These are phyloP conservation scores for Panaeolus cyanescens DNA, from an alignment of 768 basidiomycete genomes.

Conservation along the genomic window DNA sequence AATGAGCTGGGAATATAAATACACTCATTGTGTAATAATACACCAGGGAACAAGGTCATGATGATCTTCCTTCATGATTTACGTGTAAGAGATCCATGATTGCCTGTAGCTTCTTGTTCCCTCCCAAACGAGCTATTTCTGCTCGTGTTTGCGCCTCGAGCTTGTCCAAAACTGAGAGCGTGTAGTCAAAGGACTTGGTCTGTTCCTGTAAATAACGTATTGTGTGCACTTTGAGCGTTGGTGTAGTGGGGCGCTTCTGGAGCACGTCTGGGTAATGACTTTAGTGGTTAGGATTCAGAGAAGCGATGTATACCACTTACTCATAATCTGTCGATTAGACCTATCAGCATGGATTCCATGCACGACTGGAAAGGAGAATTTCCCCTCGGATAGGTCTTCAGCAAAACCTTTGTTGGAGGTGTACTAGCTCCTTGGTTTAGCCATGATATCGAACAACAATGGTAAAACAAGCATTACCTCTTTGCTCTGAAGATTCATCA, in stretches of 20 bases:
- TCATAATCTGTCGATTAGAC: conserved; percentile 79
- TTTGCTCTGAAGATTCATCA: conserved; percentile 90
- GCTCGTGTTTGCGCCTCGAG: conserved; percentile 67
- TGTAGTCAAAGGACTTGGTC: conserved; percentile 90
- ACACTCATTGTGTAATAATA: too few species aligned
- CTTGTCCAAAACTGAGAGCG: conserved; percentile 62
- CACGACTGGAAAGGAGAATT: conserved; percentile 95
- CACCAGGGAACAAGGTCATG: too few species aligned
- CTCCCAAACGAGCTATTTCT: conserved; percentile 77
- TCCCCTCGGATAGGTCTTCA: conserved; percentile 94
- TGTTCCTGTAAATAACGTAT: conserved; percentile 76
- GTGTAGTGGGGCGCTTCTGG: conserved; percentile 82
- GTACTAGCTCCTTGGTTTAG: conserved; percentile 52
- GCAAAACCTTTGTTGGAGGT: conserved; percentile 84
- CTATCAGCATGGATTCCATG: conserved; percentile 83
- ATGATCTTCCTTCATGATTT: conserved; percentile 8
- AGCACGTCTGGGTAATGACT: conserved; percentile 66
- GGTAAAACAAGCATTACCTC: conserved; percentile 52
- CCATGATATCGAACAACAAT: background rate
- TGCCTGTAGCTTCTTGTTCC: conserved; percentile 63
- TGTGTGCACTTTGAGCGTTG: conserved; percentile 77
- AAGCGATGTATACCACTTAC: conserved; percentile 46
- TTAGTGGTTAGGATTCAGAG: background rate
- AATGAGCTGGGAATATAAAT: too few species aligned
- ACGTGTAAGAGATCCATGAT: conserved; percentile 59